These are phyloP conservation scores for Verbascum thapsus DNA, from an alignment of 257 asterid genomes.

Conservation along the genomic window DNA sequence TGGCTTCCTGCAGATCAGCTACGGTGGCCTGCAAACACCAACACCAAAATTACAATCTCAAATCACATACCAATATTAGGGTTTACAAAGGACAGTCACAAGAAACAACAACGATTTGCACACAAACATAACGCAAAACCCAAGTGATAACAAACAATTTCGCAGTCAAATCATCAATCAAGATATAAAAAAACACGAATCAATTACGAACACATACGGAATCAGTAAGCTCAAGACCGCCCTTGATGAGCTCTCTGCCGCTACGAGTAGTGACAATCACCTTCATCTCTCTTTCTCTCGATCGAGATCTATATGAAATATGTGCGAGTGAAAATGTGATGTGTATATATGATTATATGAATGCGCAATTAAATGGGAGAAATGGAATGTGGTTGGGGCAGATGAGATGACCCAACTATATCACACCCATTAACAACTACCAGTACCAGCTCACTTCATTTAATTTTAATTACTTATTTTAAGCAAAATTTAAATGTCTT, in stretches of 20 bases:
- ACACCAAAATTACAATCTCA: constrained; percentile 36
- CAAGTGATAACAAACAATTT: constrained; percentile 3
- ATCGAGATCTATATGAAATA: constrained; percentile 32
- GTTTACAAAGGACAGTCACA: neutral
- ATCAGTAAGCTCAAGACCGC: constrained; percentile 74
- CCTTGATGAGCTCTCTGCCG: constrained; percentile 85
- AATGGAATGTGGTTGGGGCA: no score
- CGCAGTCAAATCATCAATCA: neutral
- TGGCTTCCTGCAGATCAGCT: constrained; percentile 92
- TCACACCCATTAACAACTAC: no score
- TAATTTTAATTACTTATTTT: no score
- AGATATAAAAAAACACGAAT: no score
- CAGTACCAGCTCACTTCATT: no score
- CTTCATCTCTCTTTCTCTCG: constrained; percentile 53
- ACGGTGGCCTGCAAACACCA: constrained; percentile 72
- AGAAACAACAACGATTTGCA: neutral
- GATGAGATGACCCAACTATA: no score
- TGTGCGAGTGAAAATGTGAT: no score
- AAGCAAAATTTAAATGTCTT: no score
- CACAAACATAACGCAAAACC: constrained; percentile 20
- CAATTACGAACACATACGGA: no score
- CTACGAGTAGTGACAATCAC: constrained; percentile 74
- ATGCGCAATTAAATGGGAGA: no score
- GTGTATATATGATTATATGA: no score
- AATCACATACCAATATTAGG: constrained; percentile 7